These are phyloP conservation scores for Adenanthera pavonina DNA, from an alignment of 306 rosid genomes.

Conservation along the genomic window DNA sequence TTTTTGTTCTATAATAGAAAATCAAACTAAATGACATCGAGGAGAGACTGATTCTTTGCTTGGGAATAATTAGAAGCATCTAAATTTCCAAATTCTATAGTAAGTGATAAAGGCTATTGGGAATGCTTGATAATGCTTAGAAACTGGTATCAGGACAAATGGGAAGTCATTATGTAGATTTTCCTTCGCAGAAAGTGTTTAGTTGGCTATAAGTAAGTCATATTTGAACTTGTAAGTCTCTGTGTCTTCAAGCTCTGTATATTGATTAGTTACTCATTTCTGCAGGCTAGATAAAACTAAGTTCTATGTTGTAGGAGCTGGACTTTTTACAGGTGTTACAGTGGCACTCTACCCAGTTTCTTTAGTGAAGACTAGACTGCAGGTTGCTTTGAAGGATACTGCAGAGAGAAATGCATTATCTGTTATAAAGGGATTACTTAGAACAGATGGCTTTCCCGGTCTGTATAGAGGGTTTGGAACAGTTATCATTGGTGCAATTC, in stretches of 20 bases:
- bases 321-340: slow-evolving; percentile 86
- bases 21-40: neutral
- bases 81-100: neutral
- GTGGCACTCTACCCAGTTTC: slow-evolving; percentile 86
- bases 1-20: neutral
- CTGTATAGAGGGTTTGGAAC: slow-evolving; percentile 88
- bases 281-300: slow-evolving; percentile 89
- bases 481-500: slow-evolving; percentile 82
- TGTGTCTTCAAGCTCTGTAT: slow-evolving; percentile 16
- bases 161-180: slow-evolving; percentile 3
- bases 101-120: slow-evolving; percentile 9
- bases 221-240: slow-evolving; percentile 19
- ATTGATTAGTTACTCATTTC: slow-evolving; percentile 33
- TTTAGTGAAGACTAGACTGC: slow-evolving; percentile 88
- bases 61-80: neutral
- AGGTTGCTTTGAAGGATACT: slow-evolving; percentile 80
- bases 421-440: slow-evolving; percentile 72
- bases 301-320: slow-evolving; percentile 86
- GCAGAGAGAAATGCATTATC: slow-evolving; percentile 74
- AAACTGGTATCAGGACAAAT: neutral
- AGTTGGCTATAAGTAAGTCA: neutral
- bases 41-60: neutral
- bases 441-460: slow-evolving; percentile 85
- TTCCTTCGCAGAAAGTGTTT: neutral
- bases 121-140: slow-evolving; percentile 1